These are phyloP conservation scores for Coniosporium tulheliwenetii DNA, from an alignment of 2,329 filamentous ascomycete genomes.

Conservation along the genomic window DNA sequence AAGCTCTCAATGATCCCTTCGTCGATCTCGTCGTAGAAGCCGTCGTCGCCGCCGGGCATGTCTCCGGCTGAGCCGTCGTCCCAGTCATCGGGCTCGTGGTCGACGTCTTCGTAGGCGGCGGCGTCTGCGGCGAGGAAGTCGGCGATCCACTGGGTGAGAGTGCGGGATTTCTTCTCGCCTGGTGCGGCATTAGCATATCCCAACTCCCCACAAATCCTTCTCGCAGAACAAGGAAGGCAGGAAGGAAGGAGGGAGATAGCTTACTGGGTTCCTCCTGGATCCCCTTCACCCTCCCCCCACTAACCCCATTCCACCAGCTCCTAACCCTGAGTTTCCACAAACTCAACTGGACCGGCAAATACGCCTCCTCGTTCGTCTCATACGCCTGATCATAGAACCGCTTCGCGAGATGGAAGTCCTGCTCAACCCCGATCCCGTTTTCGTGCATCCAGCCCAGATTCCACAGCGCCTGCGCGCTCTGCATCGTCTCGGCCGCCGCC, in stretches of 20 bases:
- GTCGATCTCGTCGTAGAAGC: constrained; percentile 48
- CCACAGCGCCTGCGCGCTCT: constrained; percentile 89
- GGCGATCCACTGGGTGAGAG: constrained; percentile 70
- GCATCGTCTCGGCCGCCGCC: constrained; percentile 77
- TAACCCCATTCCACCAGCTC: constrained; percentile 90
- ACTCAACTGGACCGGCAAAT: constrained; percentile 79
- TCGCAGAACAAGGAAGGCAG: neutral
- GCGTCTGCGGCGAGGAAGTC: constrained; percentile 57
- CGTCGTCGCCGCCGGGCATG: constrained; percentile 36
- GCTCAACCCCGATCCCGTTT: constrained; percentile 79
- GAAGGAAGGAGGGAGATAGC: neutral
- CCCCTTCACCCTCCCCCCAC: constrained; percentile 77
- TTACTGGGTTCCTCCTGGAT: constrained; percentile 76
- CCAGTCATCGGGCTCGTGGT: constrained; percentile 37
- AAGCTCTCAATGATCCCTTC: constrained; percentile 74
- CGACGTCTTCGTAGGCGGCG: constrained; percentile 31
- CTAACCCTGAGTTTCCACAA: constrained; percentile 70
- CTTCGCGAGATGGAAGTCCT: constrained; percentile 96
- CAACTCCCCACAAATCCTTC: too few relatives aligned
- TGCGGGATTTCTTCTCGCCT: constrained; percentile 60
- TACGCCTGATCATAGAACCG: constrained; percentile 87
- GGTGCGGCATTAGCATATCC: neutral
- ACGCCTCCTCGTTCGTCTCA: constrained; percentile 81
- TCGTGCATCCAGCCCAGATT: constrained; percentile 99
- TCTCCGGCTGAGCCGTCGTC: constrained; percentile 20